Conservation (phyloP, 2,329 filamentous ascomycete genomes). For the Fusarium luffae region DNA sequence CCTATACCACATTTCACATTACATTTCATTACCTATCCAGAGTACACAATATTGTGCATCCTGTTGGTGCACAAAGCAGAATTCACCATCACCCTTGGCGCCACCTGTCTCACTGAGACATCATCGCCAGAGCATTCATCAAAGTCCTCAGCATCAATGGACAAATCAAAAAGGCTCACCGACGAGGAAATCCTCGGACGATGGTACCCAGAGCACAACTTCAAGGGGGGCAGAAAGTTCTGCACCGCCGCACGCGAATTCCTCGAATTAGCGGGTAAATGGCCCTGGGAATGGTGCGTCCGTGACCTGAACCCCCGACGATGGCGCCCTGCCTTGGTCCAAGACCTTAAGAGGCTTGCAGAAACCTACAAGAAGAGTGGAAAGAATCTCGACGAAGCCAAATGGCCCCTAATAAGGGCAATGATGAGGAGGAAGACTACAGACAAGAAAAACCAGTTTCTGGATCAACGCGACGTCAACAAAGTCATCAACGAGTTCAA, state of each 20-base stretch:
- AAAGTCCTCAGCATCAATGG: neutral
- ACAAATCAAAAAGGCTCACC: neutral
- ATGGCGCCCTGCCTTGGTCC: neutral
- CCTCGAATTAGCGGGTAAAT: neutral
- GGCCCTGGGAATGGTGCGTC: neutral
- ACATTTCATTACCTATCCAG: neutral
- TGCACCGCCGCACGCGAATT: neutral
- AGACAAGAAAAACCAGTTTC: neutral
- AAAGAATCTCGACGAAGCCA: neutral
- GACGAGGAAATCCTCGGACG: neutral
- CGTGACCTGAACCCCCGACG: neutral
- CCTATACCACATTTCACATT: neutral
- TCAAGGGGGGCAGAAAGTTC: neutral
- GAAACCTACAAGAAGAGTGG: neutral
- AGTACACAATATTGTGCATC: neutral
- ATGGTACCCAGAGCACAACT: neutral
- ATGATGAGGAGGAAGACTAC: neutral
- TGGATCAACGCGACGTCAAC: neutral
- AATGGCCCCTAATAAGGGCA: neutral
- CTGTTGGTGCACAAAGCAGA: neutral
- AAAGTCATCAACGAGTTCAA: neutral
- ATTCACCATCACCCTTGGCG: neutral
- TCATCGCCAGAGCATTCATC: neutral
- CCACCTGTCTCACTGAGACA: neutral
- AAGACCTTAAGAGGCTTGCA: neutral